Evolutionary conservation across 2,329 filamentous ascomycete species (phyloP), one percentile per base, ranked within the genome.

Genomic region (Claviceps africana): DNA sequence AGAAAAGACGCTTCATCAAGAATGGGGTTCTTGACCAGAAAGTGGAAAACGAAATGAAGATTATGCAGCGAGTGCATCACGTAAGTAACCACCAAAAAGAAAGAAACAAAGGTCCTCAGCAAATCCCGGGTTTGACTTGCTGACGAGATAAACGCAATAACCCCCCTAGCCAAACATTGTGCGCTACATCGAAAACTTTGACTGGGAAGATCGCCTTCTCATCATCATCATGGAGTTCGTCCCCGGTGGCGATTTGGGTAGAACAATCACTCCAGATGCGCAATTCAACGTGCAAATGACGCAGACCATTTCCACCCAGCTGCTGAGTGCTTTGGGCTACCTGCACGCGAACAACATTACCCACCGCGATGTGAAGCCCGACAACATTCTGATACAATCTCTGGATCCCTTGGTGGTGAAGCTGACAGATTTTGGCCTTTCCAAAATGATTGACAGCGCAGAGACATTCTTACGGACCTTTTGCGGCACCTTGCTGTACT

Each of bases 211-310:
- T 40, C 75, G 89, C 63, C 76, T 96, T 4, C 90, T 96, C 64
- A 95, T 98, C 66, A 91, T 97, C 64, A 85, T 95, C 65, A 98
- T 98, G 93, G 93, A 98, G 62, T 95, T 79, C 59, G 81, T 97
- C 15, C 78, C 82, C 7, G 78, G 79, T 31, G 93, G 93, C 45
- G 91, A 98, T 64, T 72, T 98, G 13, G 87, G 88, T 51, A 82
- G 81, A 47, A 81, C 86, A 56, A 75, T 97, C 31, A 69, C 71
- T 21, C 73, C 78, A 11, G 67, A 79, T 31, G 79, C 80, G 1
- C 68, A 74, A 0, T 77, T 97, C 49, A 68, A 73, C 0, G 91
- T 97, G 63, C 59, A 67, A 1, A 72, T 83, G 58, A 84, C 82
- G n/a, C 82, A 84, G 65, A 72, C 72, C 5, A 86, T 96, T 66